Conservation (phyloP, 1,284 basidiomycete species). For the Flammula alnicola region DNA sequence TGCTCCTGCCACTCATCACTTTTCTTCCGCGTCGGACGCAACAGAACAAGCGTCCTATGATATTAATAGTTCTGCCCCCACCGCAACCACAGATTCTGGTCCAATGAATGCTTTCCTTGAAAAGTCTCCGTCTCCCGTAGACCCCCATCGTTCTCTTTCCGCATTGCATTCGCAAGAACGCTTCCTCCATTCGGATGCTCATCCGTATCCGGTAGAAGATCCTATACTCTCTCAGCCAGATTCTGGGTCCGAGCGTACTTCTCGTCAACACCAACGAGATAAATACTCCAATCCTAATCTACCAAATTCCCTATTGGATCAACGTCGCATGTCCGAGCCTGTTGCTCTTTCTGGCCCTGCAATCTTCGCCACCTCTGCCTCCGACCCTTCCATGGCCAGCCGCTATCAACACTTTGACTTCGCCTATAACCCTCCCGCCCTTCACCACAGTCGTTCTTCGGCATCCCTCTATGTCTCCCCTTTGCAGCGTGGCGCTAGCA, state of each 20-base stretch:
- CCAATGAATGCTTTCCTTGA: constrained; percentile 36
- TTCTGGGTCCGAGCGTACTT: constrained; percentile 34
- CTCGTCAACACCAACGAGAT: constrained; percentile 37
- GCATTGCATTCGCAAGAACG: constrained; percentile 46
- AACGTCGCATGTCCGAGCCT: constrained; percentile 69
- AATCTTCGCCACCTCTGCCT: constrained; percentile 35
- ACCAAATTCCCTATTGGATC: constrained; percentile 45
- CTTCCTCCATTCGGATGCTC: constrained; percentile 44
- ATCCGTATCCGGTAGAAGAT: constrained; percentile 37
- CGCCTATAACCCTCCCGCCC: constrained; percentile 32
- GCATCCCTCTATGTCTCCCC: constrained; percentile 38
- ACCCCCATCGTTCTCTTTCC: constrained; percentile 40
- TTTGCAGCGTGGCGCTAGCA: constrained; percentile 45
- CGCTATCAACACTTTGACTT: constrained; percentile 36
- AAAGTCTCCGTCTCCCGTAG: constrained; percentile 48
- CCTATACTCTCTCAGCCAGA: constrained; percentile 38
- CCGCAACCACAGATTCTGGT: constrained; percentile 30
- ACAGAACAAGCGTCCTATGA: constrained; percentile 28
- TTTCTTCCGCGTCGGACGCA: constrained; percentile 27
- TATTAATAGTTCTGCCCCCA: constrained; percentile 33
- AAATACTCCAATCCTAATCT: constrained; percentile 41
- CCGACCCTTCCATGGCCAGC: constrained; percentile 27
- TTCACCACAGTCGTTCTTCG: constrained; percentile 33
- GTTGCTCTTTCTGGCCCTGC: constrained; percentile 42
- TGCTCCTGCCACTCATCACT: constrained; percentile 23